These are phyloP conservation scores for Puccinia novopanici DNA, from an alignment of 1,284 basidiomycete genomes.

Conservation along the genomic window DNA sequence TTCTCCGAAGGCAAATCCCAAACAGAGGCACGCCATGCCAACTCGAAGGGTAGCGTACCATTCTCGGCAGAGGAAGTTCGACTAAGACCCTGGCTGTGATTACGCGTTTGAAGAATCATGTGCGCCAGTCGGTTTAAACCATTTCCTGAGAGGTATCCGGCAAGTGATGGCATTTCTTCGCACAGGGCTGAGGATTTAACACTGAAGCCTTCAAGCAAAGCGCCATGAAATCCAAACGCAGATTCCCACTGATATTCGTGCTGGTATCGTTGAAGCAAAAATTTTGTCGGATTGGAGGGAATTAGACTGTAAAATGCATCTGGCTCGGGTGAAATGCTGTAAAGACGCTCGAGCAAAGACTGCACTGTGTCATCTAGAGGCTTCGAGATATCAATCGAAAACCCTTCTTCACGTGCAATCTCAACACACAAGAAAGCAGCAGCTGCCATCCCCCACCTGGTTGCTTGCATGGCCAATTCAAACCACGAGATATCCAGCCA, in stretches of 20 bases:
- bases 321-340: constrained; percentile 91
- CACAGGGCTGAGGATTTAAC: constrained; percentile 2
- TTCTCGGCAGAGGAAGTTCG: constrained; percentile 67
- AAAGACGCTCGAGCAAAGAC: constrained; percentile 81
- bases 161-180: constrained; percentile 62
- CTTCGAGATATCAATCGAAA: constrained; percentile 43
- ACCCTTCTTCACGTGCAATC: constrained; percentile 68
- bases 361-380: constrained; percentile 61
- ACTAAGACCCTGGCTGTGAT: constrained; percentile 72
- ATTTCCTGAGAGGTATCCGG: constrained; percentile 77
- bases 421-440: constrained; percentile 88
- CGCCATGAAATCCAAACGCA: constrained; percentile 85
- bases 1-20: constrained; percentile 54
- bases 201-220: constrained; percentile 69
- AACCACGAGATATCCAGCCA: constrained; percentile 81
- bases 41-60: constrained; percentile 62
- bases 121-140: constrained; percentile 76
- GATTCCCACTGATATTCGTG: constrained; percentile 90
- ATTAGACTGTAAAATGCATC: constrained; percentile 96
- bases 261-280: constrained; percentile 79
- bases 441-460: constrained; percentile 77
- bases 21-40: constrained; percentile 56
- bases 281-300: constrained; percentile 71
- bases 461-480: constrained; percentile 73
- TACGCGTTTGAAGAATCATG: constrained; percentile 54